phyloP scores from a whole-genome alignment of 192 early-diverging fungal species.

The Backusella luteola region DNA sequence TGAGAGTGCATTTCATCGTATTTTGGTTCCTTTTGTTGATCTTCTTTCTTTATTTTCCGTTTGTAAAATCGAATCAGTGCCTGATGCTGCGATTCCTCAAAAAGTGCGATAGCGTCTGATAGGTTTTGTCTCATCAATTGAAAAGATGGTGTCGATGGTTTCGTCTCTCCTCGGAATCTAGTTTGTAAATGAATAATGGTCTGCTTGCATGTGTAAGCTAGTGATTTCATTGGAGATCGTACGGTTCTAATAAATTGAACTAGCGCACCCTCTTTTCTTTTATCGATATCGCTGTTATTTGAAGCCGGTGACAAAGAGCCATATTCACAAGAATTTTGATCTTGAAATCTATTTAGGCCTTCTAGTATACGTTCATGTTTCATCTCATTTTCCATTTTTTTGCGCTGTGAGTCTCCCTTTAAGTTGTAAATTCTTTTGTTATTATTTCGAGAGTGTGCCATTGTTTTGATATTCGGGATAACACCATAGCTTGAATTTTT shows the following conservation, averaged over 20 bases:
- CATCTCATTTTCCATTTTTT: conserved; percentile 14
- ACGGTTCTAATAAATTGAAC: conserved; percentile 47
- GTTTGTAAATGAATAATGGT: conserved; percentile 49
- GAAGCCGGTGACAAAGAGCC: background rate
- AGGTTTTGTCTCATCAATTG: conserved; percentile 33
- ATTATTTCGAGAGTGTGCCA: background rate
- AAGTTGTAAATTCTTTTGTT: background rate
- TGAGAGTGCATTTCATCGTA: conserved; percentile 16
- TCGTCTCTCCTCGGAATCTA: conserved; percentile 32
- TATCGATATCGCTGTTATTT: conserved; percentile 11
- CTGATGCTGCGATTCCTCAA: conserved; percentile 44
- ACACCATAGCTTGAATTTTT: background rate
- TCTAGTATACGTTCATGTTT: conserved; percentile 6
- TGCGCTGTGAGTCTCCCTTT: conserved; percentile 7
- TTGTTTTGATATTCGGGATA: background rate
- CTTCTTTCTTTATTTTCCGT: conserved; percentile 8
- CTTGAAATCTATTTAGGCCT: conserved; percentile 19
- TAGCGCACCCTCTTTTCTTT: conserved; percentile 29
- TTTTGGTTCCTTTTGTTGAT: background rate
- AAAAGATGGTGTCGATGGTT: background rate
- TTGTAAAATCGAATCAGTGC: conserved; percentile 46
- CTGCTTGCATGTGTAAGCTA: conserved; percentile 51
- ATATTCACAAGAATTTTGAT: conserved; percentile 17
- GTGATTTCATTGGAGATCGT: conserved; percentile 48
- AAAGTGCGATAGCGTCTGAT: conserved; percentile 42